Conservation (phyloP, 345 rosid species). For the Cardamine chenopodiifolia region DNA sequence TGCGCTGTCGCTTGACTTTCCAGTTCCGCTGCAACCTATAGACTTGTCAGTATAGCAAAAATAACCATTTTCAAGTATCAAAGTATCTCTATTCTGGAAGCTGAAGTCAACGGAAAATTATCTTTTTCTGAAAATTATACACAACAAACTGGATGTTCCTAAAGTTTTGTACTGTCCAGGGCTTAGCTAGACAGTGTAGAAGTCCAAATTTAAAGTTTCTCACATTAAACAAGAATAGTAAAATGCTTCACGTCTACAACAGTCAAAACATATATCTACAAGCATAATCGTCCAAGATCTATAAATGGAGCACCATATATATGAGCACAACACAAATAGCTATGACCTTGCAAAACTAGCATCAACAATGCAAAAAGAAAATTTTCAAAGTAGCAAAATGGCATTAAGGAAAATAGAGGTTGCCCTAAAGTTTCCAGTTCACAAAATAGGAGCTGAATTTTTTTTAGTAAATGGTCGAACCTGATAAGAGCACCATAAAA, state of each 20-base stretch:
- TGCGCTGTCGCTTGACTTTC: constrained; percentile 92
- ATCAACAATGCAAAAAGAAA: constrained; percentile 7
- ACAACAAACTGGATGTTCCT: constrained; percentile 17
- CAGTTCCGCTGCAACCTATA: constrained; percentile 98
- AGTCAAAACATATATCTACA: neutral
- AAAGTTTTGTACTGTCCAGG: neutral
- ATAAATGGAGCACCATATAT: neutral
- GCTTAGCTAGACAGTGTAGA: neutral
- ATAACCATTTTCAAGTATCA: neutral
- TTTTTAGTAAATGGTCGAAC: constrained; percentile 42
- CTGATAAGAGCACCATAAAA: constrained; percentile 96
- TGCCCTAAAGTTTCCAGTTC: constrained; percentile 17
- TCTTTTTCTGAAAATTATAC: constrained; percentile 11
- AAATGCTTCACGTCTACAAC: neutral
- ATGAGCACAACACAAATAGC: neutral
- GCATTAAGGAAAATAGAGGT: neutral
- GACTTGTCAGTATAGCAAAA: constrained; percentile 32
- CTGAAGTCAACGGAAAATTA: constrained; percentile 13
- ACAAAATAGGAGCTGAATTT: neutral
- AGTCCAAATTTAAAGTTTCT: neutral
- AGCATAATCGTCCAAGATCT: neutral
- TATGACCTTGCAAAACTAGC: constrained; percentile 2
- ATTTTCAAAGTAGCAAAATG: neutral
- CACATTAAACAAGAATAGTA: neutral
- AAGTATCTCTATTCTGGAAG: constrained; percentile 7